These are phyloP conservation scores for Crataegus laevigata DNA, from an alignment of 306 rosid genomes.

Conservation along the genomic window DNA sequence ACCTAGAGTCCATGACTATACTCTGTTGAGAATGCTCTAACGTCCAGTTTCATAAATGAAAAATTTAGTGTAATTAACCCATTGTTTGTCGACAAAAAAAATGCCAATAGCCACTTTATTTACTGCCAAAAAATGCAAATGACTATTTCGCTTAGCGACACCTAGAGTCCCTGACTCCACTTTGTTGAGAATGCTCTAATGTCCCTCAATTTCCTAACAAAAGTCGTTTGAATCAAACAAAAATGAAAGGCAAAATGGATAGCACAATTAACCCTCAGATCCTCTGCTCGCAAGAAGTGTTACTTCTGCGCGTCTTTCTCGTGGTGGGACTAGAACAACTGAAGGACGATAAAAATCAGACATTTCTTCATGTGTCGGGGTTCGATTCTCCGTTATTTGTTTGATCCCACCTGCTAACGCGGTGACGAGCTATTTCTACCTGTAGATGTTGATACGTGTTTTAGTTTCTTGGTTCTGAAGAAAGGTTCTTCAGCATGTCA, in stretches of 20 bases:
- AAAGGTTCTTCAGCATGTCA: not conserved
- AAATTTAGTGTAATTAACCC: no score
- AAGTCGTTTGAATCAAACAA: no score
- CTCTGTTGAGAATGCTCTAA: no score
- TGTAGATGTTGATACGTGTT: not conserved
- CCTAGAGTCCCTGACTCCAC: no score
- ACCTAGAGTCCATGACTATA: no score
- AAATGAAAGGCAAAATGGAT: not conserved
- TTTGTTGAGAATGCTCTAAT: no score
- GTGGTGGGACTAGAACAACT: not conserved
- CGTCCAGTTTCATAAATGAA: no score
- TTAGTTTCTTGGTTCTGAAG: not conserved
- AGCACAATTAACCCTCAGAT: not conserved
- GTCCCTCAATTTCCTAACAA: no score
- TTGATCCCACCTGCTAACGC: constrained; percentile 31
- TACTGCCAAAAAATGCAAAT: no score
- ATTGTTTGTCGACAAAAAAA: no score
- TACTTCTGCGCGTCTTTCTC: not conserved
- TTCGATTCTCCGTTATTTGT: constrained; percentile 7
- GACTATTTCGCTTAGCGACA: no score
- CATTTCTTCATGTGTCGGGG: not conserved
- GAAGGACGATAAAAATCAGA: not conserved
- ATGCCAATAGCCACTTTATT: no score
- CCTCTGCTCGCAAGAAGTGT: not conserved
- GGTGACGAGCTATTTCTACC: constrained; percentile 25